These are phyloP conservation scores for Arthrobotrys iridis DNA, from an alignment of 2,329 filamentous ascomycete species.

Conservation along the genomic window DNA sequence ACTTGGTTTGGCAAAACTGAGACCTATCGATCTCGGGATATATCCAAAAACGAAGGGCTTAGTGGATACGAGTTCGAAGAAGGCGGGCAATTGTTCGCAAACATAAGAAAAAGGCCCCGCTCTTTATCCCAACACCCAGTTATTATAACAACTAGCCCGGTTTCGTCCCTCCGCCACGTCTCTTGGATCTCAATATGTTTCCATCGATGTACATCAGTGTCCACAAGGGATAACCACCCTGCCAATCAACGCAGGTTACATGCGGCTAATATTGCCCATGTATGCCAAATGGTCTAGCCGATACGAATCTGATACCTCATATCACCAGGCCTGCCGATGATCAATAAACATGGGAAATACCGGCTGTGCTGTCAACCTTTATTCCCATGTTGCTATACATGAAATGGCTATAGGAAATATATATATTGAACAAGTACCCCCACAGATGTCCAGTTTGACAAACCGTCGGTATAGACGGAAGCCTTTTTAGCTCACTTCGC, in stretches of 20 bases:
- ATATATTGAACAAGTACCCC: constrained; percentile 47
- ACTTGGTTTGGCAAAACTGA: constrained; percentile 17
- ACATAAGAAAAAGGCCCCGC: constrained; percentile 11
- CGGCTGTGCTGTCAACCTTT: constrained; percentile 20
- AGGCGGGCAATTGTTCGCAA: not conserved
- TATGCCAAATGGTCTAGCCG: constrained; percentile 22
- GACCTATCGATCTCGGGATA: constrained; percentile 37
- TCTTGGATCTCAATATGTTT: constrained; percentile 12
- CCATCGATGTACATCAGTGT: constrained; percentile 12
- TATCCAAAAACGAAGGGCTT: constrained; percentile 15
- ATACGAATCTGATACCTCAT: constrained; percentile 24
- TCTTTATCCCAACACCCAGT: not conserved
- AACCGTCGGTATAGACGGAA: constrained; percentile 3
- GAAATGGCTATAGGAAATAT: constrained; percentile 12
- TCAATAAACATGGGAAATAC: constrained; percentile 47
- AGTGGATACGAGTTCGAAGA: not conserved
- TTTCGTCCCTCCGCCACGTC: constrained; percentile 38
- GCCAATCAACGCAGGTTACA: constrained; percentile 2
- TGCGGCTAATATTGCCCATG: constrained; percentile 48
- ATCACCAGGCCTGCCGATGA: constrained; percentile 31
- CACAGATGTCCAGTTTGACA: constrained; percentile 7
- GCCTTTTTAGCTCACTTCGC: not conserved
- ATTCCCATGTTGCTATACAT: constrained; percentile 19
- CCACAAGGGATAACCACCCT: constrained; percentile 13
- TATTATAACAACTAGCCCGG: constrained; percentile 11